A percentile compares a stretch with the other conserved stretches of the same genome.
Evolutionary conservation across 768 basidiomycete genomes (phyloP).

Genomic region (Trametes gibbosa): DNA sequence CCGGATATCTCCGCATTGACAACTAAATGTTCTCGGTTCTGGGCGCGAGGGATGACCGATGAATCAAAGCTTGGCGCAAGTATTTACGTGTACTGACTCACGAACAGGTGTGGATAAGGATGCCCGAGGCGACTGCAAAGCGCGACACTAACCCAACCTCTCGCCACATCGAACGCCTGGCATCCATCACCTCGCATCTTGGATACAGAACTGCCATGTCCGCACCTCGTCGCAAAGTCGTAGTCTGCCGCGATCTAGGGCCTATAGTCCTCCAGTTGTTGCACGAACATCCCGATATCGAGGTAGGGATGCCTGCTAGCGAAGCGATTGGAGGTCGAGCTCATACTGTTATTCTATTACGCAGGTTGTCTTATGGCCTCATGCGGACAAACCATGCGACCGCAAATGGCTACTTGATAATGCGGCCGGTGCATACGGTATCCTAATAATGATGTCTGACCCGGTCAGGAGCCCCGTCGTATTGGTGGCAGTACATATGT

Average conservation of each 20-base stretch:
- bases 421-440: constrained; percentile 58
- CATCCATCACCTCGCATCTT: constrained; percentile 6
- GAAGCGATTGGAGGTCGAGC: too few species aligned
- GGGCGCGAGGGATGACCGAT: too few species aligned
- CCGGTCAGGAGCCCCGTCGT: constrained; percentile 42
- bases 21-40: too few species aligned
- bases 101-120: too few species aligned
- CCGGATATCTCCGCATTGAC: too few species aligned
- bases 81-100: too few species aligned
- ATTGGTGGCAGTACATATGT: too few species aligned
- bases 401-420: constrained; percentile 75
- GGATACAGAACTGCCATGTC: constrained; percentile 3
- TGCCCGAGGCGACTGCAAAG: too few species aligned
- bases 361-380: constrained; percentile 51
- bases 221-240: constrained; percentile 38
- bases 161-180: neutral
- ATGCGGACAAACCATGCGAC: constrained; percentile 46
- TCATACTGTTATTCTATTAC: constrained; percentile 32
- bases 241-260: constrained; percentile 61
- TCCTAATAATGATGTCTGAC: constrained; percentile 62
- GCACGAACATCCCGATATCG: constrained; percentile 46
- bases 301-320: constrained; percentile 39
- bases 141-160: neutral
- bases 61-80: too few species aligned
- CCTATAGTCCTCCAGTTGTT: constrained; percentile 61